phyloP scores from a whole-genome alignment of 352 stramenopile genomes.

The Globisporangium polare region DNA sequence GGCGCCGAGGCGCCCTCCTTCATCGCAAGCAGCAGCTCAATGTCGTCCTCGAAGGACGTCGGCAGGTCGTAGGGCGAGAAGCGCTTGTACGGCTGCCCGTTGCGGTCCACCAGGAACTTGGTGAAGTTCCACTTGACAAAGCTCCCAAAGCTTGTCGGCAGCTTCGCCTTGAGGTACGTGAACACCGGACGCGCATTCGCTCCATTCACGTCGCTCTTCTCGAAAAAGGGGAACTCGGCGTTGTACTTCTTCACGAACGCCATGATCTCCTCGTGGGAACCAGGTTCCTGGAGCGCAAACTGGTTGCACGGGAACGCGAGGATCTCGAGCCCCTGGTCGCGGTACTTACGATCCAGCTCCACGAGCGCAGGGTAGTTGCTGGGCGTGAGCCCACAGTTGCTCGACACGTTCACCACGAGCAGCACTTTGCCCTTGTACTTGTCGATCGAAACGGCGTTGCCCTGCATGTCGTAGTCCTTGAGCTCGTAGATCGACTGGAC shows the following conservation, averaged over 20 bases:
- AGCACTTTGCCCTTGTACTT: constrained; percentile 3
- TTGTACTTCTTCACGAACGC: constrained; percentile 42
- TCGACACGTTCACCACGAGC: constrained; percentile 21
- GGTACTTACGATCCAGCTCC: constrained; percentile 13
- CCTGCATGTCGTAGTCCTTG: constrained; percentile 38
- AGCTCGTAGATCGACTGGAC: constrained; percentile 49
- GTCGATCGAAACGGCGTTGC: constrained; percentile 23
- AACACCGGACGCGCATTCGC: constrained; percentile 24
- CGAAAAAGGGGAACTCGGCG: constrained; percentile 44
- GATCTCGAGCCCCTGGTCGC: constrained; percentile 31
- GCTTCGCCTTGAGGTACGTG: constrained; percentile 23
- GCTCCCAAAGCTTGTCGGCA: constrained; percentile 3
- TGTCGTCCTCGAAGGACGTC: constrained; percentile 70
- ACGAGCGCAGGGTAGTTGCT: constrained; percentile 23
- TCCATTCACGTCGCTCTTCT: constrained; percentile 54
- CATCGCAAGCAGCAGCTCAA: constrained; percentile 56
- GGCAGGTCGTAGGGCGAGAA: constrained; percentile 65
- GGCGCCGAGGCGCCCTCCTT: neutral
- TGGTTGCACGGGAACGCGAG: constrained; percentile 52
- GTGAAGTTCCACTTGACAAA: constrained; percentile 71
- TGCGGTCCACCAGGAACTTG: constrained; percentile 86
- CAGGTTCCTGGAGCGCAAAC: constrained; percentile 48
- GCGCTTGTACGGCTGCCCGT: constrained; percentile 70
- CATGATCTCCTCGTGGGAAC: constrained; percentile 37
- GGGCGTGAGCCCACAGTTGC: constrained; percentile 48